Percentiles rank a stretch among this genome's conserved stretches.
These are phyloP conservation scores for Solanum paucissectum DNA, from an alignment of 257 asterid species.

Conservation along the genomic window DNA sequence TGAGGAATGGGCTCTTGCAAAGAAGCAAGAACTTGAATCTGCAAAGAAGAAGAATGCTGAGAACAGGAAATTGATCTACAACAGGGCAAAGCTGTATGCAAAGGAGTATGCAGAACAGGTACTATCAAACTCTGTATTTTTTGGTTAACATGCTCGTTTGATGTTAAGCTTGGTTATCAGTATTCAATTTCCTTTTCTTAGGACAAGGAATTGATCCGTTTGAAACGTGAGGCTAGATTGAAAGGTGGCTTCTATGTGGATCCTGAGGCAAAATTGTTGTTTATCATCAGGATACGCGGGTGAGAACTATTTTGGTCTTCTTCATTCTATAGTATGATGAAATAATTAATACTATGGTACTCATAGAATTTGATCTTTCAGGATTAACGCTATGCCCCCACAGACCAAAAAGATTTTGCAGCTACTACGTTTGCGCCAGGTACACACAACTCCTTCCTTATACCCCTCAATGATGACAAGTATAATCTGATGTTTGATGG, in stretches of 20 bases:
- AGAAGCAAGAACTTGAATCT: constrained; percentile 23
- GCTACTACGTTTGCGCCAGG: constrained; percentile 48
- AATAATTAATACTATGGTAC: neutral
- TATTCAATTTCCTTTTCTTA: neutral
- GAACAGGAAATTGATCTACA: constrained; percentile 34
- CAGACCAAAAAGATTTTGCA: constrained; percentile 42
- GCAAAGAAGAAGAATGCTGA: constrained; percentile 32
- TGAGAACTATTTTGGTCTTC: neutral
- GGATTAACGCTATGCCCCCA: constrained; percentile 55
- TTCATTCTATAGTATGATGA: neutral
- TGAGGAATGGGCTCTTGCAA: constrained; percentile 44
- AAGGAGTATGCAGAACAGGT: constrained; percentile 40
- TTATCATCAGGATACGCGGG: constrained; percentile 50
- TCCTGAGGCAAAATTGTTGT: constrained; percentile 45
- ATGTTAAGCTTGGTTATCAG: neutral
- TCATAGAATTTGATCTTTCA: neutral
- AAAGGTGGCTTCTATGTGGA: constrained; percentile 55
- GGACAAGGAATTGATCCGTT: constrained; percentile 35
- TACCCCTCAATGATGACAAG: neutral
- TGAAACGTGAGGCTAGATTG: constrained; percentile 59
- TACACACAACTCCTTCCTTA: neutral
- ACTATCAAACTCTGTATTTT: neutral
- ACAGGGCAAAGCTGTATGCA: constrained; percentile 29
- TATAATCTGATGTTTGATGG: neutral
- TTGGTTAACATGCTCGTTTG: neutral